Conservation (phyloP, 306 rosid genomes). For the Lablab purpureus region DNA sequence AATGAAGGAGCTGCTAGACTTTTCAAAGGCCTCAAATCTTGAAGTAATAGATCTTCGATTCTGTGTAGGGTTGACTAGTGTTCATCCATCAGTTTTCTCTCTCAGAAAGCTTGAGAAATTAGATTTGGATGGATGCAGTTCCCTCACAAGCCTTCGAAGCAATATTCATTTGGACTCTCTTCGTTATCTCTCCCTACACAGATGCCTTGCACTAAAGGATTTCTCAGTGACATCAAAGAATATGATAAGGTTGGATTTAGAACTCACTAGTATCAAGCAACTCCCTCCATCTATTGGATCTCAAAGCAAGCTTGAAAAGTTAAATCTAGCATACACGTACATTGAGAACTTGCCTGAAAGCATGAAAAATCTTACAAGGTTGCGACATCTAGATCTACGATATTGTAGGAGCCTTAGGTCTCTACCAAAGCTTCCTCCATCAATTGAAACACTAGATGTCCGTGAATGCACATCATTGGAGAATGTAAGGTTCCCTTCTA, state of each 20-base stretch:
- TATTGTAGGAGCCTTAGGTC: background rate
- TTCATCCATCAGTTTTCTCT: constrained; percentile 40
- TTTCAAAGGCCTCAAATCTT: constrained; percentile 41
- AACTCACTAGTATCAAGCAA: background rate
- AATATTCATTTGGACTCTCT: constrained; percentile 21
- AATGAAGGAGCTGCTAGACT: constrained; percentile 19
- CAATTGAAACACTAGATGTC: background rate
- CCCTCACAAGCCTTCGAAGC: constrained; percentile 3
- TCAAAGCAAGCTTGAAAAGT: constrained; percentile 6
- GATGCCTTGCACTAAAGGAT: background rate
- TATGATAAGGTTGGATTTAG: background rate
- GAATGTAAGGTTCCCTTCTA: constrained; percentile 27
- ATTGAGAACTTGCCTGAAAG: constrained; percentile 20
- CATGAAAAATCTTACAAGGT: constrained; percentile 13
- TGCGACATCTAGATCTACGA: background rate
- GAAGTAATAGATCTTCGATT: background rate
- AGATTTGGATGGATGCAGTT: background rate
- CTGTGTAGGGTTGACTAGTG: background rate
- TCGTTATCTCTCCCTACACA: background rate
- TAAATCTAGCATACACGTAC: background rate
- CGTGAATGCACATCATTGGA: constrained; percentile 40
- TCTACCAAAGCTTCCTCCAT: constrained; percentile 49
- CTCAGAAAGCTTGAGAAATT: constrained; percentile 30
- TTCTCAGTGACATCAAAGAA: constrained; percentile 36
- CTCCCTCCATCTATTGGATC: constrained; percentile 33